These are phyloP conservation scores for Metschnikowia gelsemii DNA, from an alignment of 805 yeast genomes.

Conservation along the genomic window DNA sequence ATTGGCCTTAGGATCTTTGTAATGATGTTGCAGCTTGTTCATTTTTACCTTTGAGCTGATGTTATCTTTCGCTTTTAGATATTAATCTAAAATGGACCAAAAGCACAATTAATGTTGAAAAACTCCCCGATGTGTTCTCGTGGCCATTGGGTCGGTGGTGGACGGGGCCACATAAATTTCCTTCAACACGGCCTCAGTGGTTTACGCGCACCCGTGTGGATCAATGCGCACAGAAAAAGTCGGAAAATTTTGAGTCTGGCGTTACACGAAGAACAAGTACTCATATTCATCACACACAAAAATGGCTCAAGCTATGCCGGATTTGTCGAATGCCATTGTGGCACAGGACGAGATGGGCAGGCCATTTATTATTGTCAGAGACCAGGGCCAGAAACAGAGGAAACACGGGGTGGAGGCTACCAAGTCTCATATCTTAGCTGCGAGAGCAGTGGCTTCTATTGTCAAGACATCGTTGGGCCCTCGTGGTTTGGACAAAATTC, in stretches of 20 bases:
- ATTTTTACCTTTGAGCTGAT: too few species aligned
- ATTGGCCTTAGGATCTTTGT: too few species aligned
- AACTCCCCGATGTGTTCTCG: neutral
- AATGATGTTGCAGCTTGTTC: too few species aligned
- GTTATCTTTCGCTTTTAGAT: too few species aligned
- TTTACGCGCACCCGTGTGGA: constrained; percentile 3
- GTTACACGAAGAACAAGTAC: neutral
- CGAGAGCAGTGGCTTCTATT: constrained; percentile 89
- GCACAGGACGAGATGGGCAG: constrained; percentile 99
- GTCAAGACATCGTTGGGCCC: constrained; percentile 95
- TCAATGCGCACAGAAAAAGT: constrained; percentile 12
- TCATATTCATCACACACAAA: constrained; percentile 9
- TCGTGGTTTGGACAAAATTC: constrained; percentile 95
- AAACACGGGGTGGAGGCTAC: constrained; percentile 48
- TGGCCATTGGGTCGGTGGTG: neutral
- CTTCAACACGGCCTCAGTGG: neutral
- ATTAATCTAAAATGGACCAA: too few species aligned
- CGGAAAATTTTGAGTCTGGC: constrained; percentile 9
- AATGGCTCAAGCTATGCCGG: constrained; percentile 58
- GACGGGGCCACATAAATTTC: neutral
- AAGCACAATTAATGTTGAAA: too few species aligned
- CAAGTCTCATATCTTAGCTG: constrained; percentile 88
- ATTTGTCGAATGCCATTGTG: constrained; percentile 95
- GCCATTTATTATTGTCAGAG: constrained; percentile 96
- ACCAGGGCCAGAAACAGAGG: constrained; percentile 73